Conservation (phyloP, 306 rosid species). For the Cucumis melo region DNA sequence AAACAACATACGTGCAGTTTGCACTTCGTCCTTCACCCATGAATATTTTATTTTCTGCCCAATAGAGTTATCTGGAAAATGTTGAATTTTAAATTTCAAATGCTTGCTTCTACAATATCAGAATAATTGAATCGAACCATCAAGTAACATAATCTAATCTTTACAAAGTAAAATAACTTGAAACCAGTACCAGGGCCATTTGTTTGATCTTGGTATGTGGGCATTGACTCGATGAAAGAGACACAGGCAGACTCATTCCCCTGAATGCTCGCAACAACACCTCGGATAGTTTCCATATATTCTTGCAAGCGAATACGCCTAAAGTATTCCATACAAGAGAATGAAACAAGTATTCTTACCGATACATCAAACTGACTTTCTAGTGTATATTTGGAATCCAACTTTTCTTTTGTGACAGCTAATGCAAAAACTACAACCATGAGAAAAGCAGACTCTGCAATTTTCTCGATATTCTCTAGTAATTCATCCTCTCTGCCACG, state of each 20-base stretch:
- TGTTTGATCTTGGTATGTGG: constrained; percentile 56
- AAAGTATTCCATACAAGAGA: constrained; percentile 81
- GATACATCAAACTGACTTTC: constrained; percentile 44
- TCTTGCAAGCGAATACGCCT: constrained; percentile 84
- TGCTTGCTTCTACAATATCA: not conserved
- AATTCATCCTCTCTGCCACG: constrained; percentile 34
- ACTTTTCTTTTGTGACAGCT: constrained; percentile 63
- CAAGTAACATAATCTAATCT: not conserved
- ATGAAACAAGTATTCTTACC: constrained; percentile 51
- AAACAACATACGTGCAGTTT: constrained; percentile 73
- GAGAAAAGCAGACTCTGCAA: constrained; percentile 76
- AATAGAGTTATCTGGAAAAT: constrained; percentile 18
- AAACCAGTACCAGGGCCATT: constrained; percentile 48
- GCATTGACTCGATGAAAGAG: constrained; percentile 58
- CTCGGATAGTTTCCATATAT: constrained; percentile 79
- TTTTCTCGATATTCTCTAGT: constrained; percentile 50
- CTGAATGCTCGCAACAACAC: constrained; percentile 58
- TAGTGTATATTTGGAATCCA: constrained; percentile 32
- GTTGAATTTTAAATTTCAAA: constrained; percentile 1
- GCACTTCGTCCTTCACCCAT: constrained; percentile 81
- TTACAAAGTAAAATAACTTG: not conserved
- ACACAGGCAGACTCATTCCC: constrained; percentile 59
- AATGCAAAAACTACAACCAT: constrained; percentile 81
- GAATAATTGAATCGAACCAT: too few relatives aligned
- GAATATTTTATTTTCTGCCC: constrained; percentile 35